These are phyloP conservation scores for Stemphylium lycopersici DNA, from an alignment of 2,329 filamentous ascomycete genomes.

Conservation along the genomic window DNA sequence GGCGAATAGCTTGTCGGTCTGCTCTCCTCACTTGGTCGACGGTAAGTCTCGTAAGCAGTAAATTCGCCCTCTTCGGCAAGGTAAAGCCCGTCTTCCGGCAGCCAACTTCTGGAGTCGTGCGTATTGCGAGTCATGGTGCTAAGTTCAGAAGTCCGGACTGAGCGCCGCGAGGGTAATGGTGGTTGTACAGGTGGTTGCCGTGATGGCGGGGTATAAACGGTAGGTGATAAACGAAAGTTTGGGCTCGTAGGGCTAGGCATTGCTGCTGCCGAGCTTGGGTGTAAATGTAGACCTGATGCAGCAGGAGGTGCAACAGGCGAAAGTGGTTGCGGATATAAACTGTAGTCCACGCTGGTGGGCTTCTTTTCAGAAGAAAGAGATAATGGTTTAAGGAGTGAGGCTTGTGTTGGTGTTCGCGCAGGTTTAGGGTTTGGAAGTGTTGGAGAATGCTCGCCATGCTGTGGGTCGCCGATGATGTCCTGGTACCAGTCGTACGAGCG, in stretches of 20 bases:
- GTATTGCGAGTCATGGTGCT: slow-evolving; percentile 23
- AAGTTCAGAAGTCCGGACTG: slow-evolving; percentile 18
- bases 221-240: slow-evolving; percentile 27
- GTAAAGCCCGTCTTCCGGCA: slow-evolving; percentile 33
- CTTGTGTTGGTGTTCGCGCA: slow-evolving; percentile 20
- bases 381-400: slow-evolving; percentile 10
- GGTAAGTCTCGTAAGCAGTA: slow-evolving; percentile 25
- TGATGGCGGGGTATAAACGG: slow-evolving; percentile 30
- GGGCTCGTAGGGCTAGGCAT: slow-evolving; percentile 23
- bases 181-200: slow-evolving; percentile 2
- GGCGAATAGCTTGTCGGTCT: slow-evolving; percentile 33
- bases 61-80: slow-evolving; percentile 28
- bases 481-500: slow-evolving; percentile 38
- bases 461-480: slow-evolving; percentile 31
- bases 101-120: slow-evolving; percentile 29
- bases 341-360: slow-evolving; percentile 1
- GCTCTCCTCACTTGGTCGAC: slow-evolving; percentile 17
- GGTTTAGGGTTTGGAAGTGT: neutral
- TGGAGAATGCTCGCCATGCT: slow-evolving; percentile 9
- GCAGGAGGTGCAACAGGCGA: slow-evolving; percentile 20
- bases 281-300: slow-evolving; percentile 17
- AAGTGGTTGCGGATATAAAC: slow-evolving; percentile 17
- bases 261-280: slow-evolving; percentile 27
- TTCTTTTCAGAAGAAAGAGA: slow-evolving; percentile 15
- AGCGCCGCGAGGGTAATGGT: neutral